A percentile compares a stretch with the other conserved stretches of the same genome.
These are phyloP conservation scores for Globisporangium irregulare DNA, from an alignment of 352 stramenopile species.

Conservation along the genomic window DNA sequence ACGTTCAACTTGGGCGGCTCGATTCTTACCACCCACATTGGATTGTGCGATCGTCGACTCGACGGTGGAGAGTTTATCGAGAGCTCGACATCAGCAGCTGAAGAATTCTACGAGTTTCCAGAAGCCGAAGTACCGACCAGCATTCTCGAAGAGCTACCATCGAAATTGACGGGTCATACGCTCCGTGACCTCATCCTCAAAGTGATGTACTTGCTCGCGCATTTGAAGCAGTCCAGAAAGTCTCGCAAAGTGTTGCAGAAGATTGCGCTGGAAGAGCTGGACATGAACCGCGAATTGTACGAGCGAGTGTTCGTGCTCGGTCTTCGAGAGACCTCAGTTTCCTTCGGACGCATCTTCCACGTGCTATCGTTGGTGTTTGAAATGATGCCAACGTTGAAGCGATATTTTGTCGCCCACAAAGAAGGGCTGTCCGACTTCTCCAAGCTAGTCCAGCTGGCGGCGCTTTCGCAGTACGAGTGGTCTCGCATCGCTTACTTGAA, in stretches of 20 bases:
- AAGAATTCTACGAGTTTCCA: conserved; percentile 25
- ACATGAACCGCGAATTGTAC: conserved; percentile 38
- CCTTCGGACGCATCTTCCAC: conserved; percentile 45
- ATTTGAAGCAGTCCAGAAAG: conserved; percentile 56
- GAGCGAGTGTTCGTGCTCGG: conserved; percentile 40
- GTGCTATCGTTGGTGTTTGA: conserved; percentile 42
- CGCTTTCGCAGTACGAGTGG: conserved; percentile 71
- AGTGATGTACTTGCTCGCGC: conserved; percentile 56
- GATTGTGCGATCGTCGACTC: conserved; percentile 29
- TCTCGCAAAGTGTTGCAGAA: conserved; percentile 43
- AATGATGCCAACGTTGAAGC: conserved; percentile 54
- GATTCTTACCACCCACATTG: conserved; percentile 17
- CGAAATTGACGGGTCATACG: conserved; percentile 58
- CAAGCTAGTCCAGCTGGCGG: conserved; percentile 64
- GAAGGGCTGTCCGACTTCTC: conserved; percentile 56
- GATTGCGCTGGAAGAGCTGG: conserved; percentile 48
- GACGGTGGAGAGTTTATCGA: conserved; percentile 43
- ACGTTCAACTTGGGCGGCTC: conserved; percentile 28
- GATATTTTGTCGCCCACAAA: conserved; percentile 67
- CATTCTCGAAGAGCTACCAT: conserved; percentile 58
- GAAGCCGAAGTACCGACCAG: conserved; percentile 31
- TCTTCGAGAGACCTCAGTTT: conserved; percentile 37
- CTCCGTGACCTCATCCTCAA: conserved; percentile 67
- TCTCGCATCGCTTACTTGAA: conserved; percentile 55
- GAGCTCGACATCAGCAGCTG: conserved; percentile 19